Base-by-base conservation (phyloP, 1,284 basidiomycete species). In the Sanghuangporus sanghuang region DNA sequence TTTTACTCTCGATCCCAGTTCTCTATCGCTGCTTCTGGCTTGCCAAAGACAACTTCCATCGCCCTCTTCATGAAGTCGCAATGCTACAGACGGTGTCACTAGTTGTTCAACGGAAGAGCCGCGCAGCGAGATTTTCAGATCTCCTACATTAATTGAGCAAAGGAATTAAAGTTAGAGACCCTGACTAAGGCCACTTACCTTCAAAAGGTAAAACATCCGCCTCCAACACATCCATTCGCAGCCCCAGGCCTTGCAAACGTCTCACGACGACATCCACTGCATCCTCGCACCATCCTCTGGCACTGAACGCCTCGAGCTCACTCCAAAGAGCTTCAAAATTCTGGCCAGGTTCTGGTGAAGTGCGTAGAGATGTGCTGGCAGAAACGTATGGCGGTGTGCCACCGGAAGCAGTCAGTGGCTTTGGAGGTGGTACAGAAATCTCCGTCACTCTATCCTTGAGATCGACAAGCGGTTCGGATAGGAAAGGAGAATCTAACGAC, bases 31-130 rank as follows among this genome's bases (percentile, higher is more conserved):
- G 68, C 85, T 83, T 36, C 86, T 83, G 63, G 90, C 65, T 63
- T 85, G 81, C 89, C 90, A 92, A 48, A 92, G 72, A 70, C 87
- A 90, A 42, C 85, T 82, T 36, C 86, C 86, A 52, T 90, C 89
- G 6, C 87, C 85, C 23, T 81, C 82, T 67, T 84, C 83, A 56
- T 79, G 81, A 54, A 92, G 73, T 46, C 87, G 81, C 35, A 90
- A 71, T 9, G 80, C 72, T 2, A 79, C 83, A 42, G 68, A 68
- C n/a, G 64, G 40, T 5, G 27, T 54, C 66, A 59, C 61, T 69
- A 59, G 40, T 44, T 59, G 40, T 44, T 59, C 54, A 60, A 27
- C 5, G 16, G 35, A 9, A 6, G 63, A 65, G 9, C 70, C 59
- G 6, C 64, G 70, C 35, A 89, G 74, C 39, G 84, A 68, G 7